Evolutionary conservation across 345 rosid genomes (phyloP).

Genomic region (Alliaria petiolata): DNA sequence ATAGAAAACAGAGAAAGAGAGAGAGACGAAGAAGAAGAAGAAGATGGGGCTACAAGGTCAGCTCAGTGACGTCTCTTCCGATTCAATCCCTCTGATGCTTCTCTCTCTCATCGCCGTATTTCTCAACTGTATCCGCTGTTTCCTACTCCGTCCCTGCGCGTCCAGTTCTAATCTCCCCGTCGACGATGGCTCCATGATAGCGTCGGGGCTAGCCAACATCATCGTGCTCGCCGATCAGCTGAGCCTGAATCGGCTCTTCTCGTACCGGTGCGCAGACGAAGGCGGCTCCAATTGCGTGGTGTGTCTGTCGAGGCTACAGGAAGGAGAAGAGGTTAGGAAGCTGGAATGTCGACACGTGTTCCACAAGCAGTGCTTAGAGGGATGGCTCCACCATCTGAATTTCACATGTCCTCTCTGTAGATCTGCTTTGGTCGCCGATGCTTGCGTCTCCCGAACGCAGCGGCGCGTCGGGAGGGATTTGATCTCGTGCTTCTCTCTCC

Average conservation of each 20-base stretch:
- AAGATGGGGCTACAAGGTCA: conserved; percentile 73
- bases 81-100: conserved; percentile 64
- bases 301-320: conserved; percentile 53
- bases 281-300: conserved; percentile 44
- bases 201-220: conserved; percentile 55
- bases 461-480: conserved; percentile 56
- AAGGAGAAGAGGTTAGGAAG: conserved; percentile 77
- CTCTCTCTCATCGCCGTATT: conserved; percentile 58
- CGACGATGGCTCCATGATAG: conserved; percentile 27
- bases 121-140: conserved; percentile 45
- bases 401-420: conserved; percentile 79
- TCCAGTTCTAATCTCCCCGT: background rate
- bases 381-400: conserved; percentile 70
- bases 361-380: conserved; percentile 75
- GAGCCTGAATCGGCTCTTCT: conserved; percentile 45
- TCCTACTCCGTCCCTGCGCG: conserved; percentile 37
- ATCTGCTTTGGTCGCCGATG: conserved; percentile 42
- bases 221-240: conserved; percentile 70
- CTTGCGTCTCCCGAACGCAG: conserved; percentile 41
- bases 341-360: conserved; percentile 86
- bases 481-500: conserved; percentile 42
- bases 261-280: conserved; percentile 37
- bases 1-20: background rate
- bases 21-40: background rate
- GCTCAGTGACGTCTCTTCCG: conserved; percentile 72